Conservation (phyloP, 371 early-diverging fungal genomes). For the Encephalitozoon intestinalis region DNA sequence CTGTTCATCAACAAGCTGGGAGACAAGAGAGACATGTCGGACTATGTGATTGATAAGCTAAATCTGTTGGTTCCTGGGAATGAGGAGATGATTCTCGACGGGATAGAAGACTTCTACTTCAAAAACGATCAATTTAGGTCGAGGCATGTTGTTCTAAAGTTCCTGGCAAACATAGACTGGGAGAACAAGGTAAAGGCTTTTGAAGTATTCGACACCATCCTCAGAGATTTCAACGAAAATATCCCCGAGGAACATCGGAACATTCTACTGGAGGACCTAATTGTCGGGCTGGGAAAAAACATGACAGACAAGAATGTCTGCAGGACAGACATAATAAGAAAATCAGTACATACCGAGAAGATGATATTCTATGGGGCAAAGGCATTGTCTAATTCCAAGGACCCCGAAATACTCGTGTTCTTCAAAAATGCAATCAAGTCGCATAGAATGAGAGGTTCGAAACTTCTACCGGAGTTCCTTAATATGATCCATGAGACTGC, state of each 20-base stretch:
- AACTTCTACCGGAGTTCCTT: neutral
- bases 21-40: constrained; percentile 25
- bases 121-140: constrained; percentile 46
- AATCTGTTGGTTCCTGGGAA: neutral
- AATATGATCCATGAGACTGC: constrained; percentile 7
- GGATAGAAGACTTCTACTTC: constrained; percentile 50
- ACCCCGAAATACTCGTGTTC: neutral
- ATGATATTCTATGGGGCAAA: neutral
- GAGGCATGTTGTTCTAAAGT: constrained; percentile 22
- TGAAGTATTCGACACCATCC: constrained; percentile 19
- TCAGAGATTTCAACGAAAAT: neutral
- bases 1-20: constrained; percentile 37
- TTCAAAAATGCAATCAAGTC: constrained; percentile 9
- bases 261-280: constrained; percentile 19
- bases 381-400: neutral
- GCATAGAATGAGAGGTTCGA: neutral
- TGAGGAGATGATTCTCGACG: constrained; percentile 22
- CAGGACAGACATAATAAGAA: neutral
- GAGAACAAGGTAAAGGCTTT: neutral
- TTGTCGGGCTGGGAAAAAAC: constrained; percentile 17
- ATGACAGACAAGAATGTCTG: neutral
- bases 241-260: constrained; percentile 26
- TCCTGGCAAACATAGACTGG: constrained; percentile 9
- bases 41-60: constrained; percentile 8
- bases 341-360: neutral